Evolutionary conservation across 805 yeast species (phyloP).

Genomic region (Saturnispora sanitii): DNA sequence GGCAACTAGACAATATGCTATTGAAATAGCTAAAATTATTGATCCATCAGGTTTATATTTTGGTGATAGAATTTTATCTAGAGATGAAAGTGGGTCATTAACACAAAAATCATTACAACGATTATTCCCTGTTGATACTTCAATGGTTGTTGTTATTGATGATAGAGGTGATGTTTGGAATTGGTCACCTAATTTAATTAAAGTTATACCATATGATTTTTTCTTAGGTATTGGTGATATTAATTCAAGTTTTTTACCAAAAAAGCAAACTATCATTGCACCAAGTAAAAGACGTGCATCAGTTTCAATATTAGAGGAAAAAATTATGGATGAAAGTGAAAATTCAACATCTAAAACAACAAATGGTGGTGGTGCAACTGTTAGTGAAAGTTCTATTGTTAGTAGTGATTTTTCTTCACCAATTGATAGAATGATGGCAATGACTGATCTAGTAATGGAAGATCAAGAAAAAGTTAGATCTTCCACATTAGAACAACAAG

Average conservation of each 20-base stretch:
- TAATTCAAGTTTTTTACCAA: conserved; percentile 84
- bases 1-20: conserved; percentile 95
- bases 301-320: conserved; percentile 46
- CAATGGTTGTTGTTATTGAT: conserved; percentile 93
- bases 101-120: conserved; percentile 83
- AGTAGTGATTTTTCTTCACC: conserved; percentile 29
- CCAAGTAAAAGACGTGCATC: conserved; percentile 55
- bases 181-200: conserved; percentile 85
- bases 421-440: conserved; percentile 38
- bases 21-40: conserved; percentile 77
- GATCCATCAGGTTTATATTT: conserved; percentile 84
- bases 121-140: conserved; percentile 89
- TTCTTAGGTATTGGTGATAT: conserved; percentile 97
- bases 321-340: conserved; percentile 14
- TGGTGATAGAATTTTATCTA: conserved; percentile 81
- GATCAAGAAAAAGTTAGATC: conserved; percentile 56
- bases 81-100: conserved; percentile 91
- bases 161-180: conserved; percentile 99
- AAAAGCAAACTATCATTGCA: conserved; percentile 49
- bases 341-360: conserved; percentile 8
- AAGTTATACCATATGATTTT: conserved; percentile 91
- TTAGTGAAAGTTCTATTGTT: neutral
- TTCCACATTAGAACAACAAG: conserved; percentile 68
- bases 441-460: conserved; percentile 39
- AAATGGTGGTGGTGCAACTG: neutral